Conservation (phyloP, 345 rosid species). For the Brassica cretica region DNA sequence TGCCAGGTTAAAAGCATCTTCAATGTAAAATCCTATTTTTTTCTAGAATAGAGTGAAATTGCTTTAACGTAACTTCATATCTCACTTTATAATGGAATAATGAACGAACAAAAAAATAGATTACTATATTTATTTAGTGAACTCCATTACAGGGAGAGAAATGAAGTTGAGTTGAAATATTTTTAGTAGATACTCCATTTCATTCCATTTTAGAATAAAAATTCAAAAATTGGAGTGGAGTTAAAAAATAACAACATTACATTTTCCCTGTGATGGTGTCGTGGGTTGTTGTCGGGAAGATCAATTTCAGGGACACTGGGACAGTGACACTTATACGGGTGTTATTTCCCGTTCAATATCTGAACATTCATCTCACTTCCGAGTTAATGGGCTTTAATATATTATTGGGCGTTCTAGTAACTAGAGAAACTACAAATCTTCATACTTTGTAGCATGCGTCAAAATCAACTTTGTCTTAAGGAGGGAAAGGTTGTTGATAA, state of each 20-base stretch:
- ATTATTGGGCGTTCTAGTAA: constrained; percentile 21
- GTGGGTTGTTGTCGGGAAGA: background rate
- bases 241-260: background rate
- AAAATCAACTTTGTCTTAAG: background rate
- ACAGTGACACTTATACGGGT: background rate
- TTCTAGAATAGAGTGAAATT: too few species aligned
- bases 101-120: too few species aligned
- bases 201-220: too few species aligned
- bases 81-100: too few species aligned
- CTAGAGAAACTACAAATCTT: background rate
- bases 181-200: too few species aligned
- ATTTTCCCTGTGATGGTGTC: background rate
- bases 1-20: background rate
- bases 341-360: constrained; percentile 43
- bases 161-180: too few species aligned
- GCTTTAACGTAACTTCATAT: too few species aligned
- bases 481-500: background rate
- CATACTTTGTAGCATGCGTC: background rate
- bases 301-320: background rate
- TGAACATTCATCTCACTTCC: constrained; percentile 46
- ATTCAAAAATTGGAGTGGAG: too few species aligned
- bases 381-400: constrained; percentile 34
- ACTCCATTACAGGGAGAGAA: too few species aligned
- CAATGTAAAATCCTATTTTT: too few species aligned
- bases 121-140: too few species aligned